Evolutionary conservation across 2,329 filamentous ascomycete species (phyloP), one percentile per base, ranked within the genome.

Genomic region (Colletotrichum filicis): DNA sequence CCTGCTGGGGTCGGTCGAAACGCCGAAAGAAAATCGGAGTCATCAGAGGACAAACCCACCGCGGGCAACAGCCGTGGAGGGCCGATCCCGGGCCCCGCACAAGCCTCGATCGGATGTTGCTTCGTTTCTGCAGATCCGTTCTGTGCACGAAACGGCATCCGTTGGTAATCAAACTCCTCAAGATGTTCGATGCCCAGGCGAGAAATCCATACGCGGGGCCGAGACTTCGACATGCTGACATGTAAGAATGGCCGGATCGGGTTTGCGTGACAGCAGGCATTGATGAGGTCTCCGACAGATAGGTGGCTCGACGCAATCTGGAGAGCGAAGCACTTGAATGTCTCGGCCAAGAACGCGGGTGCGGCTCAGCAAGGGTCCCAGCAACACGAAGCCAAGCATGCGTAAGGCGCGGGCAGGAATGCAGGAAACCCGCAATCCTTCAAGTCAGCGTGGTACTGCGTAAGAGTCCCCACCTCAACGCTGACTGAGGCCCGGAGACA

Each of bases 81-180:
- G 69, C 66, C 66, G 69, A 57, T 55, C 65, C 69, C 58, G 59
- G 66, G 66, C 6, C 42, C 53, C 66, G 66, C 70, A 61, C 60
- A 67, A 61, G 66, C 60, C 60, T 61, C 46, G n/a, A 49, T 37
- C 56, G 64, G 14, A n/a, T 32, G 53, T 30, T 46, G 66, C 30
- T 32, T 66, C 14, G 57, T 70, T 69, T 56, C 70, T 49, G 66
- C 22, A 73, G 66, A 70, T 73, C 66, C 7, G 35, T 68, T 32
- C 67, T 56, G 28, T 70, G 66, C 60, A n/a, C 66, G 60, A 70
- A 65, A 70, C 70, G 19, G 46, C n/a, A 65, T 57, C 5, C 28
- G 70, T 16, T 35, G 66, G 42, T 37, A 28, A 68, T 65, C 70
- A 73, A 70, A 61, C 66, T 46, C 30, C 35, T 49, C 14, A 49